A percentile compares a stretch with the other conserved stretches of the same genome.
Evolutionary conservation across 225 moss, liverwort and hornwort species (phyloP).

Genomic region (Bryoerythrophyllum caledonicum): DNA sequence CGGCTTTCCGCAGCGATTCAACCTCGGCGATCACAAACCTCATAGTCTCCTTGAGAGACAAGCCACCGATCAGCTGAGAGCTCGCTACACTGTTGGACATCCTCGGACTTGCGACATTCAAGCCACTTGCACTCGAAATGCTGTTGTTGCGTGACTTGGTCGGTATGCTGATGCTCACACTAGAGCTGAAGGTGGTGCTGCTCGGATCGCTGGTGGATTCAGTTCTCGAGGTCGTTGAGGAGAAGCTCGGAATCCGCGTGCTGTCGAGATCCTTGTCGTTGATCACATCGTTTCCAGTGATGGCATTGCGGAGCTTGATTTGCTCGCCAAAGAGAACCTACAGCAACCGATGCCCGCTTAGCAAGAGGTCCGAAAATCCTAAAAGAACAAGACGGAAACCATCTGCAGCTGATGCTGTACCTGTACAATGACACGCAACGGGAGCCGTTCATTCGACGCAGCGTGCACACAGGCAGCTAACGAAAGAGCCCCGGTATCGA

Average conservation of each 20-base stretch:
- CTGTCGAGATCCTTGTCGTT: slow-evolving; percentile 40
- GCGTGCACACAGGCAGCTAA: slow-evolving; percentile 46
- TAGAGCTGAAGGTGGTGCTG: slow-evolving; percentile 27
- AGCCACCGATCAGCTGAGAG: slow-evolving; percentile 37
- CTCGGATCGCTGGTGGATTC: slow-evolving; percentile 34
- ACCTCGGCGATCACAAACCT: slow-evolving; percentile 33
- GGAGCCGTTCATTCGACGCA: slow-evolving; percentile 54
- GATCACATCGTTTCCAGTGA: slow-evolving; percentile 51
- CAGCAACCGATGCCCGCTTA: slow-evolving; percentile 1
- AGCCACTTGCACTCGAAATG: slow-evolving; percentile 35
- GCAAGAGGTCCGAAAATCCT: too few relatives aligned
- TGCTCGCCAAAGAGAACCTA: slow-evolving; percentile 57
- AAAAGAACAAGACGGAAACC: background rate
- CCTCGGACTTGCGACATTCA: slow-evolving; percentile 28
- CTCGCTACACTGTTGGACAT: slow-evolving; percentile 37
- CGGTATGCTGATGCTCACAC: slow-evolving; percentile 28
- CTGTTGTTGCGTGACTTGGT: slow-evolving; percentile 32
- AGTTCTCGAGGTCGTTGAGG: slow-evolving; percentile 34
- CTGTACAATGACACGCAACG: slow-evolving; percentile 52
- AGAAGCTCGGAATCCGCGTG: slow-evolving; percentile 29
- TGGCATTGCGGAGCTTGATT: slow-evolving; percentile 49
- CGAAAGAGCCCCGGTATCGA: slow-evolving; percentile 46
- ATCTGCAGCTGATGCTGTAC: slow-evolving; percentile 18
- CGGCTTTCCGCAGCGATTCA: slow-evolving; percentile 39
- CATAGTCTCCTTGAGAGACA: slow-evolving; percentile 45